These are phyloP conservation scores for Mortierella sp. DNA, from an alignment of 371 early-diverging fungal species.

Conservation along the genomic window DNA sequence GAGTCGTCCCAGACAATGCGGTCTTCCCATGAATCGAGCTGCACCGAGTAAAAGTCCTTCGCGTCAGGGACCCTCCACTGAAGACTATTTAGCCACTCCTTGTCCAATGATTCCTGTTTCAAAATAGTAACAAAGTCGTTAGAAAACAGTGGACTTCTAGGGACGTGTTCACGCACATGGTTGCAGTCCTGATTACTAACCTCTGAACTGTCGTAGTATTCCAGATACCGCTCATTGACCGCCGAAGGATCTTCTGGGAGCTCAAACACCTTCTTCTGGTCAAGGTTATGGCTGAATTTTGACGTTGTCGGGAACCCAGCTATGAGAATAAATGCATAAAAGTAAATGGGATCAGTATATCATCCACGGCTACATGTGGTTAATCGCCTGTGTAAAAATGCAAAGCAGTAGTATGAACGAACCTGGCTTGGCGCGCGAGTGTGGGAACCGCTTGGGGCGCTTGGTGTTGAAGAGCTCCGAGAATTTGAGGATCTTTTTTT, in stretches of 20 bases:
- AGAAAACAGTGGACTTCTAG: background rate
- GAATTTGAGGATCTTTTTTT: conserved; percentile 72
- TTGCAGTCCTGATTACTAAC: background rate
- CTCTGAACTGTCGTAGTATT: conserved; percentile 32
- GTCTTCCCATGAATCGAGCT: conserved; percentile 89
- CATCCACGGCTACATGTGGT: background rate
- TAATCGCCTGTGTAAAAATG: background rate
- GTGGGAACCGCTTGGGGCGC: conserved; percentile 40
- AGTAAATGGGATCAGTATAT: background rate
- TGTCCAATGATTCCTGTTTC: conserved; percentile 22
- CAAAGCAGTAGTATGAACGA: background rate
- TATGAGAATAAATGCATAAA: background rate
- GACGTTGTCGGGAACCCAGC: conserved; percentile 38
- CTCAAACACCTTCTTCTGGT: conserved; percentile 44
- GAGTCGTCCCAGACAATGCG: conserved; percentile 85
- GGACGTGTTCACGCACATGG: no score
- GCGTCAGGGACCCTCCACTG: conserved; percentile 49
- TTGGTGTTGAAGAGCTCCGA: conserved; percentile 73
- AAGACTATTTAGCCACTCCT: conserved; percentile 33
- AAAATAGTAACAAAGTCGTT: background rate
- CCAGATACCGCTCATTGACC: conserved; percentile 18
- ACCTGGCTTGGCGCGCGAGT: conserved; percentile 49
- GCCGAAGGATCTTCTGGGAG: conserved; percentile 44
- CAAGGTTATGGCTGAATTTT: conserved; percentile 19
- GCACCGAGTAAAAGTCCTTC: conserved; percentile 68